Percentiles rank a stretch among this genome's conserved stretches.
phyloP scores from a whole-genome alignment of 371 early-diverging fungal species.

The Saksenaea vasiformis region DNA sequence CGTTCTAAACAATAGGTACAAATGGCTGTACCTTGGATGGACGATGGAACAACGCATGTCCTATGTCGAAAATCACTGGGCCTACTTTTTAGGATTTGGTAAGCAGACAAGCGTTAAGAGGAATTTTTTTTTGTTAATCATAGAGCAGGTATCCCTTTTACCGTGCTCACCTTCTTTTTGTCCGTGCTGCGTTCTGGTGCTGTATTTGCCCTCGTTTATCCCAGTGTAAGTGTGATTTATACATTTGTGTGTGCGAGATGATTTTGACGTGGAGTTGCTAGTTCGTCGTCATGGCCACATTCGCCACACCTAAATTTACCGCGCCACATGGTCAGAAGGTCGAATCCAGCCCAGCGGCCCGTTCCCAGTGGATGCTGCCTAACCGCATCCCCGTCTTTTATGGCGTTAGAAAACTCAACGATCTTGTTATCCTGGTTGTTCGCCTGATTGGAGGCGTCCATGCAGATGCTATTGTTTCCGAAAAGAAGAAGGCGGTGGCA shows the following conservation, averaged over 20 bases:
- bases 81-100: constrained; percentile 59
- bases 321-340: constrained; percentile 29
- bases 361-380: constrained; percentile 35
- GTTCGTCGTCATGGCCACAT: constrained; percentile 56
- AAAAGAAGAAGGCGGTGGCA: constrained; percentile 24
- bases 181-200: constrained; percentile 47
- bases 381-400: constrained; percentile 46
- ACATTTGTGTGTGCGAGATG: not conserved
- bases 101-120: constrained; percentile 2
- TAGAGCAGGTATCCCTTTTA: constrained; percentile 41
- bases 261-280: constrained; percentile 10
- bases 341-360: constrained; percentile 29
- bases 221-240: constrained; percentile 43
- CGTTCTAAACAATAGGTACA: constrained; percentile 35
- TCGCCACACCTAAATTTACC: constrained; percentile 41
- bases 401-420: constrained; percentile 47
- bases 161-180: constrained; percentile 50
- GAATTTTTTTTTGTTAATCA: not conserved
- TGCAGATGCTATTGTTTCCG: constrained; percentile 40
- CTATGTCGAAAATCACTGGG: constrained; percentile 55
- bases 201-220: constrained; percentile 50
- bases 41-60: constrained; percentile 51
- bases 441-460: constrained; percentile 41
- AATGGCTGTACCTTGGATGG: constrained; percentile 54
- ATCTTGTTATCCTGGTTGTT: constrained; percentile 33